A percentile compares a stretch with the other conserved stretches of the same genome.
Conservation (phyloP, 1,139 yeast genomes). For the Magnusiomyces suaveolens region DNA sequence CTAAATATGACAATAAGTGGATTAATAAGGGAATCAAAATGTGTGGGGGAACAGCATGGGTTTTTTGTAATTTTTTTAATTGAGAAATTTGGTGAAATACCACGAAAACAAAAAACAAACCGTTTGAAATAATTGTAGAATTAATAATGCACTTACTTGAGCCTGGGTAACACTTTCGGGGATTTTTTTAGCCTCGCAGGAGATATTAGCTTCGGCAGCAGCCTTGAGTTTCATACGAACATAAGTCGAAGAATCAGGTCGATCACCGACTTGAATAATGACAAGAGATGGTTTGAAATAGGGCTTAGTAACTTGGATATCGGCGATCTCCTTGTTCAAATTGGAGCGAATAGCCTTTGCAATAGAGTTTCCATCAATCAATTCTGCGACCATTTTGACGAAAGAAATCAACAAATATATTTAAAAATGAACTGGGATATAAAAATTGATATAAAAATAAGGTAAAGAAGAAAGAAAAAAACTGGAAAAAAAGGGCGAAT, state of each 20-base stretch:
- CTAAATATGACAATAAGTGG: too few species aligned
- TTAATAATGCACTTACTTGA: too few species aligned
- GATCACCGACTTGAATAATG: conserved; percentile 80
- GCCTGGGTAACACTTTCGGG: conserved; percentile 43
- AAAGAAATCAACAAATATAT: conserved; percentile 24
- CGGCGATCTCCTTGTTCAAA: conserved; percentile 41
- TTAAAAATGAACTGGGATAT: neutral
- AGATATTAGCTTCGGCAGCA: conserved; percentile 69
- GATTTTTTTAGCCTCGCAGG: conserved; percentile 57
- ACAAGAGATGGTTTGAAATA: conserved; percentile 68
- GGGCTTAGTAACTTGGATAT: conserved; percentile 45
- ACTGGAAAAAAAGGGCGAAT: neutral
- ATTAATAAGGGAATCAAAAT: too few species aligned
- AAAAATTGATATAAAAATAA: neutral
- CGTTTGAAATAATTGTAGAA: too few species aligned
- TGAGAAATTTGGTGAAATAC: too few species aligned
- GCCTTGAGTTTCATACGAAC: conserved; percentile 92
- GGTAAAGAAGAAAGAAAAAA: neutral
- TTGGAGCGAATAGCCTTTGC: conserved; percentile 38
- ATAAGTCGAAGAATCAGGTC: conserved; percentile 90
- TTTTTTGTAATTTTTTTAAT: too few species aligned
- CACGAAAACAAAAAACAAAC: too few species aligned
- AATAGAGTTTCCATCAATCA: conserved; percentile 60
- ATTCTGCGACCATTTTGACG: conserved; percentile 29
- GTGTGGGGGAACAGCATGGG: too few species aligned